A percentile compares a stretch with the other conserved stretches of the same genome.
Evolutionary conservation across 2,329 filamentous ascomycete genomes (phyloP).

Genomic region (Talaromyces amestolkiae): DNA sequence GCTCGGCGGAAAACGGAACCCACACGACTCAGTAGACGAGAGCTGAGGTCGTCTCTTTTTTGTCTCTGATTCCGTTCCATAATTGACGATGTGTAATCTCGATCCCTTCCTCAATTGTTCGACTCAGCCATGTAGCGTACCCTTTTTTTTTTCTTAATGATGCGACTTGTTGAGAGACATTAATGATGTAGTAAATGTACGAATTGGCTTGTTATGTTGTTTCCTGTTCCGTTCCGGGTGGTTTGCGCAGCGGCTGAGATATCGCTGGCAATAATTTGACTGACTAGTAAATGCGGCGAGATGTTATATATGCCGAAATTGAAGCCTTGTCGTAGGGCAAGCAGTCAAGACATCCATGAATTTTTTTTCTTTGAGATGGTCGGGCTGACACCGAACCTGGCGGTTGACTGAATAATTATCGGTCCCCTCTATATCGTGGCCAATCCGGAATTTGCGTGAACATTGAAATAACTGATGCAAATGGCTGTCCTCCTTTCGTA

Average conservation of each 20-base stretch:
- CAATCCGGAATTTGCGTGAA: background rate
- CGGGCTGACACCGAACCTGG: background rate
- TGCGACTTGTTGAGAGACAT: background rate
- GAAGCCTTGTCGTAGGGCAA: background rate
- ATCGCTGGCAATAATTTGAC: background rate
- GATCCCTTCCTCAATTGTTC: background rate
- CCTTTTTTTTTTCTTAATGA: background rate
- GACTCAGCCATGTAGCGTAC: background rate
- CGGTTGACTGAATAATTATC: background rate
- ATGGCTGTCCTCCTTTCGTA: background rate
- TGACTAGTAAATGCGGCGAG: background rate
- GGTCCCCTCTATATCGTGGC: background rate
- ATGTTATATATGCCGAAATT: constrained; percentile 1
- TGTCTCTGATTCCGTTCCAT: constrained; percentile 15
- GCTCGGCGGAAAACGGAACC: constrained; percentile 17
- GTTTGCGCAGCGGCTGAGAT: background rate
- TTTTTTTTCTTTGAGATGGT: background rate
- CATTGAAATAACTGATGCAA: background rate
- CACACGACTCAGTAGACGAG: constrained; percentile 16
- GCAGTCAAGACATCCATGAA: background rate
- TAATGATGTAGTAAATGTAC: background rate
- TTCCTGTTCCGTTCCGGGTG: background rate
- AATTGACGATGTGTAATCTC: background rate
- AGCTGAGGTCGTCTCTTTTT: constrained; percentile 14
- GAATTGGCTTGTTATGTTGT: background rate